Conservation (phyloP, 495 filamentous ascomycete species). For the Penicillium egyptiacum region DNA sequence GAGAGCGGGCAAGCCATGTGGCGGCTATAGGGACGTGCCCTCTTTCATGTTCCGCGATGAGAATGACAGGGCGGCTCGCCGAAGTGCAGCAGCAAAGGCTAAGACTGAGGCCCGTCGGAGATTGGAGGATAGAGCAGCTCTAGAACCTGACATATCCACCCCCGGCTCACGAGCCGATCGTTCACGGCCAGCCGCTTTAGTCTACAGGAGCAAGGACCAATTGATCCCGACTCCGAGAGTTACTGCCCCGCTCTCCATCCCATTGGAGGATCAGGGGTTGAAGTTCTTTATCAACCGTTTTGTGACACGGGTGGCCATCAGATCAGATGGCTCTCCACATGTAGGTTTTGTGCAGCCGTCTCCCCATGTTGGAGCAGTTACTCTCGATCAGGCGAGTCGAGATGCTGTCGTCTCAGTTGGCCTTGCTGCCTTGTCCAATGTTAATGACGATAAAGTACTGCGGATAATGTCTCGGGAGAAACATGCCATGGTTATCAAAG, state of each 20-base stretch:
- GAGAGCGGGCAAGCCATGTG: conserved; percentile 25
- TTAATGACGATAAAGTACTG: conserved; percentile 21
- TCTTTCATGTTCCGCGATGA: conserved; percentile 26
- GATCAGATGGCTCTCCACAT: not conserved
- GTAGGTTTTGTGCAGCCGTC: not conserved
- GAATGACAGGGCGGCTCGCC: conserved; percentile 24
- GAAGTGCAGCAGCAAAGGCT: conserved; percentile 21
- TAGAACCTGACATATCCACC: not conserved
- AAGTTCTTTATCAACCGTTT: conserved; percentile 24
- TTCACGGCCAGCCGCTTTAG: not conserved
- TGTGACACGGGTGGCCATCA: conserved; percentile 7
- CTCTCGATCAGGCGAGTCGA: conserved; percentile 12
- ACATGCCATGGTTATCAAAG: conserved; percentile 20
- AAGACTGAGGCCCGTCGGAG: conserved; percentile 14
- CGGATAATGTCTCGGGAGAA: conserved; percentile 24
- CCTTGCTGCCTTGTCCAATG: conserved; percentile 28
- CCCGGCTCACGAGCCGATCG: not conserved
- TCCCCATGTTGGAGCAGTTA: conserved; percentile 7
- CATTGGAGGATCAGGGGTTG: conserved; percentile 22
- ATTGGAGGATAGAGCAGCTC: conserved; percentile 6
- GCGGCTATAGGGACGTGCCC: conserved; percentile 26
- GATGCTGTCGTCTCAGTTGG: conserved; percentile 29
- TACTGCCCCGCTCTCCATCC: conserved; percentile 9
- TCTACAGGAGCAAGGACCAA: not conserved
- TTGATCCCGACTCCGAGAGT: not conserved